Conservation (phyloP, 2,329 filamentous ascomycete genomes). For the Fusarium secorum region DNA sequence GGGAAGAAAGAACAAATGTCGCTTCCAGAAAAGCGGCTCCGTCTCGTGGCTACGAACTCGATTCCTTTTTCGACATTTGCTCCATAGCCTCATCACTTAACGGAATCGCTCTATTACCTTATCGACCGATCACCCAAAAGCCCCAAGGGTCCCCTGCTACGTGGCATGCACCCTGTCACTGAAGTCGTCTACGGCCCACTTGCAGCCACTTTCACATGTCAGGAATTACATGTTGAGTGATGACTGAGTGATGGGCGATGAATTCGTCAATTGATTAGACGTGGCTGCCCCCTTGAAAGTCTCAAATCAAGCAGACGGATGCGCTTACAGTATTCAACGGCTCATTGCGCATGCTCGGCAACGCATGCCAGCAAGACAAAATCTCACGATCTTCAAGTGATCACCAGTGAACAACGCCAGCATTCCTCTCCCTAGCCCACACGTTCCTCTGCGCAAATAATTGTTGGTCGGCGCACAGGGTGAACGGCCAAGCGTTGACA, state of each 20-base stretch:
- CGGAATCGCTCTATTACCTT: constrained; percentile 17
- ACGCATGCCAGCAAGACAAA: constrained; percentile 6
- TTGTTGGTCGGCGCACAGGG: background rate
- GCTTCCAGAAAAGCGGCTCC: constrained; percentile 34
- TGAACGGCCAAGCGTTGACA: background rate
- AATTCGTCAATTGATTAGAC: constrained; percentile 12
- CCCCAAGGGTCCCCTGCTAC: constrained; percentile 16
- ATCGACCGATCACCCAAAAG: constrained; percentile 29
- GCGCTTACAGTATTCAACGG: background rate
- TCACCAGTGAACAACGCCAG: constrained; percentile 5
- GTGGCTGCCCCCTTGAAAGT: constrained; percentile 13
- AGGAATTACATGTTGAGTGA: constrained; percentile 11
- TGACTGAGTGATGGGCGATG: background rate
- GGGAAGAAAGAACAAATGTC: constrained; percentile 20
- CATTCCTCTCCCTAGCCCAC: constrained; percentile 28
- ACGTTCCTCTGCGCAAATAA: background rate
- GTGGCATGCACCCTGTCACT: constrained; percentile 34
- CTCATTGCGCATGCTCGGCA: constrained; percentile 19
- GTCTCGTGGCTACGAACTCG: constrained; percentile 24
- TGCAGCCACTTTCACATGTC: constrained; percentile 48
- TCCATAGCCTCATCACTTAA: constrained; percentile 33
- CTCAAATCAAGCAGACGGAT: constrained; percentile 7
- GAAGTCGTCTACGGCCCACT: constrained; percentile 17
- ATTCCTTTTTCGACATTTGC: constrained; percentile 28
- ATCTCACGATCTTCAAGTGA: constrained; percentile 6